These are phyloP conservation scores for Aspergillus candidus DNA, from an alignment of 2,329 filamentous ascomycete species.

Conservation along the genomic window DNA sequence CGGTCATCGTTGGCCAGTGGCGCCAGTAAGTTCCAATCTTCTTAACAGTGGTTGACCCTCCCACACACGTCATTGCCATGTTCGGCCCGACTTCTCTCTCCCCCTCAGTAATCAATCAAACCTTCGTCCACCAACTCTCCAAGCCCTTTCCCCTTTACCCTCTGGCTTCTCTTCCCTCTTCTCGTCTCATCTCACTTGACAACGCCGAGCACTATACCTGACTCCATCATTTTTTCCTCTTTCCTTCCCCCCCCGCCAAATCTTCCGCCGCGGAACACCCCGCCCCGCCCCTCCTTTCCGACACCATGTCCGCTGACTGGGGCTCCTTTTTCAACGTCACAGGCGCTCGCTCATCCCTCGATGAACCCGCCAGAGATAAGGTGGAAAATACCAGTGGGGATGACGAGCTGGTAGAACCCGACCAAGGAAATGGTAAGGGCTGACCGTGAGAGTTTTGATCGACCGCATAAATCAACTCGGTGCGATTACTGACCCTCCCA, in stretches of 20 bases:
- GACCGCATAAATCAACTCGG: too few relatives aligned
- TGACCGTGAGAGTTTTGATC: background rate
- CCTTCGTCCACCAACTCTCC: too few relatives aligned
- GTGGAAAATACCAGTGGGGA: conserved; percentile 45
- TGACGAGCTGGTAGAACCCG: conserved; percentile 80
- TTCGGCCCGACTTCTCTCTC: background rate
- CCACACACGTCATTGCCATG: conserved; percentile 1
- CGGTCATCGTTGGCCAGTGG: conserved; percentile 26
- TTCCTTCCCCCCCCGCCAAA: background rate
- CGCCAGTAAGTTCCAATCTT: conserved; percentile 26
- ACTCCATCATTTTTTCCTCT: conserved; percentile 1
- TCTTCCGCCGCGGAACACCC: background rate
- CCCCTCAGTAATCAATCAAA: too few relatives aligned
- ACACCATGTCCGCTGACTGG: conserved; percentile 25
- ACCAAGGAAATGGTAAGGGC: conserved; percentile 82
- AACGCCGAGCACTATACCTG: background rate
- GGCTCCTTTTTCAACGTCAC: conserved; percentile 17
- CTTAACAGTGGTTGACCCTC: background rate
- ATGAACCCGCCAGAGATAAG: conserved; percentile 39
- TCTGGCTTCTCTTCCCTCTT: conserved; percentile 3
- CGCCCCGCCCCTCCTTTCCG: background rate
- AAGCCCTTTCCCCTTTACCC: conserved; percentile 11
- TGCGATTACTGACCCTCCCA: conserved; percentile 33
- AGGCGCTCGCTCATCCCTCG: conserved; percentile 51
- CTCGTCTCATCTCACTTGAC: conserved; percentile 4